phyloP scores from a whole-genome alignment of 495 filamentous ascomycete genomes.

The Apiosordaria backusii region DNA sequence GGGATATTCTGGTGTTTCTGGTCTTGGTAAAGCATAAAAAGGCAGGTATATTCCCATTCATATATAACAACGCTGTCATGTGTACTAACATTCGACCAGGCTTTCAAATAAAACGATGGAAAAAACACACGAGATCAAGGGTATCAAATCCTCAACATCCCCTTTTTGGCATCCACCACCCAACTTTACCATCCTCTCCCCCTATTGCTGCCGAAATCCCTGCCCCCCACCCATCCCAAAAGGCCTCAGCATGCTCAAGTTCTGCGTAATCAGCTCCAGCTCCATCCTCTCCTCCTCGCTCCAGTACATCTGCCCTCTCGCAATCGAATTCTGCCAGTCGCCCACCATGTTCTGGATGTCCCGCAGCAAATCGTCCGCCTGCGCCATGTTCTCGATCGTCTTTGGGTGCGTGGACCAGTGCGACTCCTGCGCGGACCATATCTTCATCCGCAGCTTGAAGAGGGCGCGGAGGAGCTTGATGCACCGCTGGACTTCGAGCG shows the following conservation, averaged over 20 bases:
- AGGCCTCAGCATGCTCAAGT: not conserved
- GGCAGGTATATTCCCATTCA: not conserved
- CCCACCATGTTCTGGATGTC: constrained; percentile 21
- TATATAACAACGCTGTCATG: not conserved
- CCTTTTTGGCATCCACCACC: not conserved
- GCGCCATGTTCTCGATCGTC: constrained; percentile 2
- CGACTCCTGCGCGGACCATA: constrained; percentile 13
- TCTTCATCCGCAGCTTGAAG: constrained; percentile 19
- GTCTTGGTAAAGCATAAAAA: not conserved
- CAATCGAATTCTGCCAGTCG: not conserved
- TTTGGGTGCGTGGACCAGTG: constrained; percentile 11
- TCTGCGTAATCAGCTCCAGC: constrained; percentile 4
- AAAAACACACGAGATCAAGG: not conserved
- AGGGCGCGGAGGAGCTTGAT: constrained; percentile 14
- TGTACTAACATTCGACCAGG: not conserved
- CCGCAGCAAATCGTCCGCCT: constrained; percentile 10
- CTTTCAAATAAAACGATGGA: not conserved
- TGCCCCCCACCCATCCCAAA: constrained; percentile 3
- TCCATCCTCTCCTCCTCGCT: constrained; percentile 15
- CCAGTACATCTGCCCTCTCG: constrained; percentile 12
- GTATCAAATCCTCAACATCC: not conserved
- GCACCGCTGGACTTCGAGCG: constrained; percentile 19
- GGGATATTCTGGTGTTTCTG: not conserved
- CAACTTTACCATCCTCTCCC: not conserved
- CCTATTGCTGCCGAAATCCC: not conserved